phyloP scores from a whole-genome alignment of 306 rosid genomes.

The Casuarina glauca region DNA sequence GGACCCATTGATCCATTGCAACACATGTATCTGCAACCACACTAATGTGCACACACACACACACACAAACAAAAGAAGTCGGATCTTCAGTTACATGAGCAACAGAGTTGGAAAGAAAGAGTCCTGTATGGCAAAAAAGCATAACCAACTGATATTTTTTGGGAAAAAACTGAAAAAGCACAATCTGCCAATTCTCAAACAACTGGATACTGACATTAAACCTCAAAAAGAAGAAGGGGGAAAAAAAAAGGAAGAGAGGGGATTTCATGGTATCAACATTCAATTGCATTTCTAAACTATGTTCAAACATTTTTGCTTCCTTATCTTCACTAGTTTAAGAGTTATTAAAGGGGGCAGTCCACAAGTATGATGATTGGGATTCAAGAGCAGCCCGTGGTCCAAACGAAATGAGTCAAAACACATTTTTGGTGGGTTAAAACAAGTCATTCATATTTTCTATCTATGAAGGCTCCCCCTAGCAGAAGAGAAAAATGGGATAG shows the following conservation, averaged over 20 bases:
- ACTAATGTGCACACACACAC: slow-evolving; percentile 32
- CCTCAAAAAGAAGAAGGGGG: too few species aligned
- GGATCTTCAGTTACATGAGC: neutral
- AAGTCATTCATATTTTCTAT: neutral
- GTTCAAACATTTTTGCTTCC: neutral
- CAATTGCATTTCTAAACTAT: neutral
- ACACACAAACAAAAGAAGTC: slow-evolving; percentile 9
- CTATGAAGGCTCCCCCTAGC: neutral
- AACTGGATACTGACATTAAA: neutral
- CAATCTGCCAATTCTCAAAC: neutral
- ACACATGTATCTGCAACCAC: slow-evolving; percentile 74
- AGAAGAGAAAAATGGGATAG: too few species aligned
- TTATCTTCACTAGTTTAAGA: neutral
- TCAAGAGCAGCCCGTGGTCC: neutral
- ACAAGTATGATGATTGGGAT: neutral
- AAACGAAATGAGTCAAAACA: neutral
- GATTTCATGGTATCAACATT: neutral
- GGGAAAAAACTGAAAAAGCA: neutral
- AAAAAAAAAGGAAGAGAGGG: neutral
- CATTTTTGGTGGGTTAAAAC: neutral
- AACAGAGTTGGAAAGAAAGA: neutral
- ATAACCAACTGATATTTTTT: neutral
- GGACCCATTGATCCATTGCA: slow-evolving; percentile 84
- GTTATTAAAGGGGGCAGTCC: neutral
- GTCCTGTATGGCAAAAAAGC: neutral